Evolutionary conservation across 768 basidiomycete species (phyloP).

Genomic region (Galerina sulciceps): DNA sequence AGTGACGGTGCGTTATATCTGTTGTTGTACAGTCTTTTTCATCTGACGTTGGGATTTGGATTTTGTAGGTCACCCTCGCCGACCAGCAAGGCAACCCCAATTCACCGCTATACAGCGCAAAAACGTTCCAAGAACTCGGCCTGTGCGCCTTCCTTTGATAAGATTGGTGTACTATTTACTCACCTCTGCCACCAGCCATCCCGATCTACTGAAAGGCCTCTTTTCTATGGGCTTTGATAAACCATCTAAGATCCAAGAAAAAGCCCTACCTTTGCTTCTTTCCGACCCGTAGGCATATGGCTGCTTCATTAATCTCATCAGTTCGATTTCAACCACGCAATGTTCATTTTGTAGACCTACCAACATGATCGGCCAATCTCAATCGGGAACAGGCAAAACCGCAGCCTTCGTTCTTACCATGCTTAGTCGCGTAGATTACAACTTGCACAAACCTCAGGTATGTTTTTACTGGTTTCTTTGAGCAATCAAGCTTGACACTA

Average conservation of each 20-base stretch:
- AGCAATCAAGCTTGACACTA: not conserved
- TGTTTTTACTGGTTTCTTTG: constrained; percentile 1
- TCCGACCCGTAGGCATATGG: constrained; percentile 71
- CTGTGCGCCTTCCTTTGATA: constrained; percentile 58
- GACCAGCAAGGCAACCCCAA: constrained; percentile 96
- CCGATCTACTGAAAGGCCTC: constrained; percentile 90
- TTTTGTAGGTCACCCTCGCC: constrained; percentile 84
- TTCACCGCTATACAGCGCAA: constrained; percentile 93
- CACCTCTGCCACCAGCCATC: constrained; percentile 51
- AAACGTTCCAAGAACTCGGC: constrained; percentile 95
- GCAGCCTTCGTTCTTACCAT: constrained; percentile 98
- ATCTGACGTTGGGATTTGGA: constrained; percentile 6
- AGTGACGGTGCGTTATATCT: constrained; percentile 62
- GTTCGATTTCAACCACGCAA: not conserved
- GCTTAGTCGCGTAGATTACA: constrained; percentile 91
- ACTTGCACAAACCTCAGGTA: constrained; percentile 83
- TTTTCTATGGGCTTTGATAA: constrained; percentile 96
- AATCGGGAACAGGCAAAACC: constrained; percentile 98
- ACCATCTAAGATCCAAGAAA: constrained; percentile 98
- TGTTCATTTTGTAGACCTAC: constrained; percentile 65
- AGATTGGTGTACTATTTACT: not conserved
- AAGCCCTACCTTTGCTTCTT: constrained; percentile 89
- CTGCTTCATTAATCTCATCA: not conserved
- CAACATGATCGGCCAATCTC: constrained; percentile 99
- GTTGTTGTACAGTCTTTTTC: not conserved